These are phyloP conservation scores for Trametes pubescens DNA, from an alignment of 1,284 basidiomycete genomes.

Conservation along the genomic window DNA sequence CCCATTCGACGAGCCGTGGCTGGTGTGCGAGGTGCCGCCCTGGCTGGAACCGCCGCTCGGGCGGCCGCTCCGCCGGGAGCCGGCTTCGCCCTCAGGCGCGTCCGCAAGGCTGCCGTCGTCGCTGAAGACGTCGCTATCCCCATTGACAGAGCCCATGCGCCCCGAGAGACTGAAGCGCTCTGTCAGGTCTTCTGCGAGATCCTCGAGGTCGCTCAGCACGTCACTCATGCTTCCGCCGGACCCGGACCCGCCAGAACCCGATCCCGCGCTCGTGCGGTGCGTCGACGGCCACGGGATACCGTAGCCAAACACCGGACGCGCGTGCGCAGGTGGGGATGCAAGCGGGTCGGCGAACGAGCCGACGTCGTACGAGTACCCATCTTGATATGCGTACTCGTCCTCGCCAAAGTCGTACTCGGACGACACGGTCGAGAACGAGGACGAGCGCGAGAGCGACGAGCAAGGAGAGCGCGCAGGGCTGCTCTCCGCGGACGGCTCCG, in stretches of 20 bases:
- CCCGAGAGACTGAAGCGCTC: constrained; percentile 28
- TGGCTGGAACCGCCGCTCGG: constrained; percentile 33
- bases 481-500: constrained; percentile 22
- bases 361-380: constrained; percentile 27
- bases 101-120: constrained; percentile 20
- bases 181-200: constrained; percentile 32
- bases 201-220: constrained; percentile 31
- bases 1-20: constrained; percentile 5
- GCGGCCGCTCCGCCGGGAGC: constrained; percentile 30
- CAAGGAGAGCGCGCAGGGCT: constrained; percentile 24
- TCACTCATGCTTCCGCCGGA: constrained; percentile 25
- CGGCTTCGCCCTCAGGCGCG: constrained; percentile 26
- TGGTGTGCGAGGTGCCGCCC: constrained; percentile 11
- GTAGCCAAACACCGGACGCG: constrained; percentile 27
- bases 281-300: constrained; percentile 39
- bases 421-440: constrained; percentile 31
- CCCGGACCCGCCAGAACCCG: constrained; percentile 26
- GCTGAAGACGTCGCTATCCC: constrained; percentile 21
- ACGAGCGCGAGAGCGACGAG: constrained; percentile 23
- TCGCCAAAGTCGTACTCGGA: constrained; percentile 36
- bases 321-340: constrained; percentile 18
- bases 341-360: constrained; percentile 30
- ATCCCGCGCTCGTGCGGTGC: constrained; percentile 24
- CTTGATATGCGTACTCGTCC: constrained; percentile 21
- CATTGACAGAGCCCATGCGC: neutral